These are phyloP conservation scores for Colletotrichum sp. DNA, from an alignment of 2,329 filamentous ascomycete species.

Conservation along the genomic window DNA sequence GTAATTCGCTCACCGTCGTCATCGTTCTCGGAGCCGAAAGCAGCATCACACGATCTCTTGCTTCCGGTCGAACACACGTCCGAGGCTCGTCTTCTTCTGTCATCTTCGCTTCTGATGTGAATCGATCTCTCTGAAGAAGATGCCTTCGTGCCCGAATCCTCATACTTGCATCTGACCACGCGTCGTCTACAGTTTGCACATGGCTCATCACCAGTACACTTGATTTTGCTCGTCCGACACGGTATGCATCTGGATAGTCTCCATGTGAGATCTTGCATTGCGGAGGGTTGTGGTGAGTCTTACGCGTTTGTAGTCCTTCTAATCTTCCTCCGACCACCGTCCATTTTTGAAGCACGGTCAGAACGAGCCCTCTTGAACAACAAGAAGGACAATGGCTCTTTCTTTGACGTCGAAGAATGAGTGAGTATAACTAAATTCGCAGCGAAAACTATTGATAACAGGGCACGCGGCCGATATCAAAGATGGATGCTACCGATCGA, in stretches of 20 bases:
- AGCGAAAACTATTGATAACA: neutral
- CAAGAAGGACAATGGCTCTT: neutral
- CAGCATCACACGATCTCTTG: neutral
- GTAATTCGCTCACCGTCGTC: neutral
- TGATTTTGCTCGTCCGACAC: conserved; percentile 39
- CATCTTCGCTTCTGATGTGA: neutral
- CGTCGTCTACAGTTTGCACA: conserved; percentile 37
- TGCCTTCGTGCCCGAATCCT: conserved; percentile 31
- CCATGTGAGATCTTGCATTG: neutral
- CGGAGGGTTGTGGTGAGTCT: neutral
- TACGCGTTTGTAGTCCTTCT: neutral
- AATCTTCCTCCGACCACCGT: neutral
- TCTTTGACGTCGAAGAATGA: neutral
- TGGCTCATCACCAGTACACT: conserved; percentile 37
- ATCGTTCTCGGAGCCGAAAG: neutral
- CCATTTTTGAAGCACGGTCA: neutral
- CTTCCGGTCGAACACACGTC: neutral
- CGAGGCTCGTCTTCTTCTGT: neutral
- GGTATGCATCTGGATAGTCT: conserved; percentile 28
- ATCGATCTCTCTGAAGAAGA: conserved; percentile 24
- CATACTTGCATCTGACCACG: conserved; percentile 33
- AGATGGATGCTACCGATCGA: neutral
- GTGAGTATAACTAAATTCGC: fast-evolving
- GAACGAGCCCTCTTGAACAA: neutral
- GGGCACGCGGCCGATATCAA: neutral